phyloP scores from a whole-genome alignment of 768 basidiomycete genomes.

The Boletus reticulatus region DNA sequence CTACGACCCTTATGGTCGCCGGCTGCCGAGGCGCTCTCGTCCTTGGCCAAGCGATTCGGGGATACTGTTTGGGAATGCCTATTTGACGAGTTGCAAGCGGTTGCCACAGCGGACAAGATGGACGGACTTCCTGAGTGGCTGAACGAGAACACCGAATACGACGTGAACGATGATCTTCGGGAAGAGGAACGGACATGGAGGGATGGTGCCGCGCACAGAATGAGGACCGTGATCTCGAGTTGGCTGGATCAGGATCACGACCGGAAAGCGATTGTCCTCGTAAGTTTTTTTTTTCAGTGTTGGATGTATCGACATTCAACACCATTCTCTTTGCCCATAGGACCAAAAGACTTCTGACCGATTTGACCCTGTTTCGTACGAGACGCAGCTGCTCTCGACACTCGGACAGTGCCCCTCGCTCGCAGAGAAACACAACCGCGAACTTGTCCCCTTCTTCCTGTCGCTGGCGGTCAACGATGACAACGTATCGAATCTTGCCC shows the following conservation, averaged over 20 bases:
- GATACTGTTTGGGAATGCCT: conserved; percentile 71
- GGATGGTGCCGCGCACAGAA: conserved; percentile 71
- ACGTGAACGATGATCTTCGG: conserved; percentile 34
- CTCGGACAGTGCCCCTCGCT: conserved; percentile 70
- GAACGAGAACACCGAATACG: conserved; percentile 18
- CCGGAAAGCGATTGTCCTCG: conserved; percentile 33
- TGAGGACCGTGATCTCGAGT: conserved; percentile 45
- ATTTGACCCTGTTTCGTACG: conserved; percentile 75
- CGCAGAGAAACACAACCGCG: conserved; percentile 84
- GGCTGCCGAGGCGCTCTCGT: conserved; percentile 63
- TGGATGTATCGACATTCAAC: neutral
- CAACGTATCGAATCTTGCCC: conserved; percentile 44
- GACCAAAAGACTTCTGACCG: conserved; percentile 46
- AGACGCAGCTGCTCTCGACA: conserved; percentile 71
- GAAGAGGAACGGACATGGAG: conserved; percentile 77
- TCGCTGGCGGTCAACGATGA: conserved; percentile 35
- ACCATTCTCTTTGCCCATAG: conserved; percentile 19
- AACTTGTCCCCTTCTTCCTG: conserved; percentile 83
- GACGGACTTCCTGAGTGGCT: conserved; percentile 25
- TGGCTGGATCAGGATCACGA: conserved; percentile 42
- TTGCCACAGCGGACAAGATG: conserved; percentile 13
- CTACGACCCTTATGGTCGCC: conserved; percentile 89
- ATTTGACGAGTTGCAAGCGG: conserved; percentile 56
- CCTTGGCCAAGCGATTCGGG: conserved; percentile 52
- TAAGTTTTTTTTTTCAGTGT: conserved; percentile 20